These are phyloP conservation scores for Craterostigma plantagineum DNA, from an alignment of 257 asterid species.

Conservation along the genomic window DNA sequence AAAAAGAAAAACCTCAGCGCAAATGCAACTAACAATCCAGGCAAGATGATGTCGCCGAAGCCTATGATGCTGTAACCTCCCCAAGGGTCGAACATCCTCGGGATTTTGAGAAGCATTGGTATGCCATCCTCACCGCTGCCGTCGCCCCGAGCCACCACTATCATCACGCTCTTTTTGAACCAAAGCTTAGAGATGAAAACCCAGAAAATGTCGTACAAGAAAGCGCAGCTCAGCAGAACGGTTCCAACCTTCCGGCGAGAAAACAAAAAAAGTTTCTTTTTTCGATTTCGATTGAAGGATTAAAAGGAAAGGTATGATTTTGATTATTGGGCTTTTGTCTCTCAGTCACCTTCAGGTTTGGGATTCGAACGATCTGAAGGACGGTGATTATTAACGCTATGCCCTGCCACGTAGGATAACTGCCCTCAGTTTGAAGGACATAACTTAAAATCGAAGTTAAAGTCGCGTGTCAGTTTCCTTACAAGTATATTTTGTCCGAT, in stretches of 20 bases:
- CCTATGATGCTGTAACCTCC: conserved; percentile 90
- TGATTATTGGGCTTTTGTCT: too few relatives aligned
- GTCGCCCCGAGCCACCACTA: conserved; percentile 97
- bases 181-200: conserved; percentile 75
- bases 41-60: conserved; percentile 80
- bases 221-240: conserved; percentile 76
- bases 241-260: conserved; percentile 99
- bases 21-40: conserved; percentile 72
- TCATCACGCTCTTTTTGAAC: conserved; percentile 97
- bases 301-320: too few relatives aligned
- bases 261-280: conserved; percentile 5
- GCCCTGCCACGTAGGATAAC: conserved; percentile 38
- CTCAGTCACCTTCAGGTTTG: conserved; percentile 88
- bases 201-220: conserved; percentile 92
- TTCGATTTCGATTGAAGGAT: too few relatives aligned
- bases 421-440: background rate
- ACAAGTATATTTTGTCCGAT: conserved; percentile 98
- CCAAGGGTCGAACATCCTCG: conserved; percentile 96
- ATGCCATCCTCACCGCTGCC: conserved; percentile 96
- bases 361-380: conserved; percentile 79
- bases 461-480: too few relatives aligned
- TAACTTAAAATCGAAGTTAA: too few relatives aligned
- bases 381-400: conserved; percentile 84
- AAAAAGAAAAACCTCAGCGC: conserved; percentile 22
- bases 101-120: conserved; percentile 83